Evolutionary conservation across 2,329 filamentous ascomycete genomes (phyloP), one percentile per base, ranked within the genome.

Genomic region (Ceratocystis harringtonii): DNA sequence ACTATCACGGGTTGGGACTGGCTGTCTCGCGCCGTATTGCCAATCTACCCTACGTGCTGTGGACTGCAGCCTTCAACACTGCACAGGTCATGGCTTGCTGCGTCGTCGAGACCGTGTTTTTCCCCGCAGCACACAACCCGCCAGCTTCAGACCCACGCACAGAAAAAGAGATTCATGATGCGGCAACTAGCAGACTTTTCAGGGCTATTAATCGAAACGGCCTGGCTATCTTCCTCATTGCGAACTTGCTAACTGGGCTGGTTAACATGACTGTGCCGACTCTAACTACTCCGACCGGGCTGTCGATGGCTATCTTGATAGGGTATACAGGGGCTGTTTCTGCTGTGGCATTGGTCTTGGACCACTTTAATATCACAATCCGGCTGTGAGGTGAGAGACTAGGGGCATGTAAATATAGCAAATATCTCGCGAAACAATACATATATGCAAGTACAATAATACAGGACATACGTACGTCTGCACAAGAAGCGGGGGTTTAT

Each of bases 1-100:
- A 86, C 71, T 76, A 75, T 10, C 87, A 87, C 69, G 91, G 90
- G 5, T 80, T 90, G 43, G 84, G 84, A 5, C 79, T 95, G 32
- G 80, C 80, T 15, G 90, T 96, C 6, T 97, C 94, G 5, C 87
- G 94, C 22, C 86, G 94, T 0, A 78, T 97, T 66, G 94, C 92
- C 7, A 99, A 99, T 71, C 80, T 96, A 68, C 91, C 94, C 0
- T 99, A 99, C 73, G 82, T 97, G 55, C 79, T 96, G 57, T 97
- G 92, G 91, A 87, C 95, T 6, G 82, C 86, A n/a, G 87, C 90
- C 2, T 96, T 94, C 79, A 99, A 97, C 77, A 86, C 84, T 68
- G 79, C 81, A n/a, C 90, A 96, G 73, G 78, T 99, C 8, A 78
- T 89, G 6, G 80, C 87, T 1, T 96, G 92, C 74, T 91, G 86